A percentile compares a stretch with the other conserved stretches of the same genome.
Evolutionary conservation across 352 stramenopile species (phyloP).

Genomic region (Pythium coloratum): DNA sequence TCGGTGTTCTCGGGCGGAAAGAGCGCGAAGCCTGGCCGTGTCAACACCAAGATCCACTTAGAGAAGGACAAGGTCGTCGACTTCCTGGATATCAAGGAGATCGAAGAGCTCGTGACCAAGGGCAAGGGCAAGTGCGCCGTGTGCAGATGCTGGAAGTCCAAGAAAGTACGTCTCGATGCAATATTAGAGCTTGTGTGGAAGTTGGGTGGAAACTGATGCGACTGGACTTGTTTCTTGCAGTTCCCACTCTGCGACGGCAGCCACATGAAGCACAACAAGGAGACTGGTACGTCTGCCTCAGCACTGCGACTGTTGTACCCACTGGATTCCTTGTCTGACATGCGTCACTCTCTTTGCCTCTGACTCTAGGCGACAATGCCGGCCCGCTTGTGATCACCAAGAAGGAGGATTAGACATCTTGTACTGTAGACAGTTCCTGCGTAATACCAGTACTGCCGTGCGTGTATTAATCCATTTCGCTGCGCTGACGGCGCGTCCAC

Average conservation of each 20-base stretch:
- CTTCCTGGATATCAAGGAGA: constrained; percentile 61
- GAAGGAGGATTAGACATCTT: constrained; percentile 33
- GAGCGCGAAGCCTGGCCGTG: constrained; percentile 47
- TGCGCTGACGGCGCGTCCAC: background rate
- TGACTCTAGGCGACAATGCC: constrained; percentile 61
- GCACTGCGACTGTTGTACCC: background rate
- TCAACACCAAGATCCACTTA: constrained; percentile 70
- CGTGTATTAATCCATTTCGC: background rate
- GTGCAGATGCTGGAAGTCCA: constrained; percentile 89
- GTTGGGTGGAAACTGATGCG: background rate
- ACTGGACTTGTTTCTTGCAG: constrained; percentile 19
- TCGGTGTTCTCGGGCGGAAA: constrained; percentile 66
- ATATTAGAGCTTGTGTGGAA: background rate
- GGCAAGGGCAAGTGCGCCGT: constrained; percentile 79
- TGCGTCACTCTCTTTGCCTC: background rate
- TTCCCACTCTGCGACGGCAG: constrained; percentile 80
- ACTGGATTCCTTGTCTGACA: background rate
- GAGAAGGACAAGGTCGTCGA: constrained; percentile 85
- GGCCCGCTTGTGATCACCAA: constrained; percentile 72
- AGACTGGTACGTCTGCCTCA: constrained; percentile 40
- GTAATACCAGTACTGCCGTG: no score
- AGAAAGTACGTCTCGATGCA: constrained; percentile 43
- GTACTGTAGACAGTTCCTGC: background rate
- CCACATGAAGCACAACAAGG: constrained; percentile 89
- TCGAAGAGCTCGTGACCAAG: constrained; percentile 78